Percentiles rank a stretch among this genome's conserved stretches.
Evolutionary conservation across 805 yeast species (phyloP).

Genomic region (Saturnispora dispora): DNA sequence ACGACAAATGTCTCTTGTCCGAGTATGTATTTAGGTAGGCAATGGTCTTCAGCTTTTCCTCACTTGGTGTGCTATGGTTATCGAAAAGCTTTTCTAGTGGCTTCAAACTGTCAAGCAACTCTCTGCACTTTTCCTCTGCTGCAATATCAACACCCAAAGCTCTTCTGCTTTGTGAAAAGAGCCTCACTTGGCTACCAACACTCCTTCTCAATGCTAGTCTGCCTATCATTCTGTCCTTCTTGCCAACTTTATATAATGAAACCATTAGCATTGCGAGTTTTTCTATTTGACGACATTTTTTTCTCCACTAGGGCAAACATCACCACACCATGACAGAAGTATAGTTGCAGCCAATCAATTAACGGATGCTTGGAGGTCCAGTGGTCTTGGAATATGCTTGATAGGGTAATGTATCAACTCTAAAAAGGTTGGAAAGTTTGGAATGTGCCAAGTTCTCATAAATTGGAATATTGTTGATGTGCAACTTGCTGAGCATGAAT

Average conservation of each 20-base stretch:
- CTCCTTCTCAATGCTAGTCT: not conserved
- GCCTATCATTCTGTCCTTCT: not conserved
- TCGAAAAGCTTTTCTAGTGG: slow-evolving; percentile 58
- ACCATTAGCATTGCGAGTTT: not conserved
- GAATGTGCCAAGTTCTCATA: no score
- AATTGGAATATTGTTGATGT: no score
- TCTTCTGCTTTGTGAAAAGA: not conserved
- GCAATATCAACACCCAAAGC: slow-evolving; percentile 9
- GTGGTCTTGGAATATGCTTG: not conserved
- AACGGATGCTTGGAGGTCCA: not conserved
- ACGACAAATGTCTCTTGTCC: slow-evolving; percentile 44
- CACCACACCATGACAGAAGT: not conserved
- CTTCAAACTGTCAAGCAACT: slow-evolving; percentile 53
- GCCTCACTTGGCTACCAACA: not conserved
- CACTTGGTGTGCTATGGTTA: slow-evolving; percentile 60
- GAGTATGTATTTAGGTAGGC: slow-evolving; percentile 61
- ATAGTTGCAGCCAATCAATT: not conserved
- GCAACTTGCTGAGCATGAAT: no score
- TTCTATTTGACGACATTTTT: not conserved
- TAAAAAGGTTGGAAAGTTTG: no score
- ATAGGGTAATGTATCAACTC: no score
- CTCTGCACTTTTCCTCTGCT: slow-evolving; percentile 51
- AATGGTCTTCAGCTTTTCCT: slow-evolving; percentile 60
- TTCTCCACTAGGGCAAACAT: not conserved
- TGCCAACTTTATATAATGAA: not conserved